A percentile compares a stretch with the other conserved stretches of the same genome.
Evolutionary conservation across 2,329 filamentous ascomycete genomes (phyloP).

Genomic region (Camillea tinctor): DNA sequence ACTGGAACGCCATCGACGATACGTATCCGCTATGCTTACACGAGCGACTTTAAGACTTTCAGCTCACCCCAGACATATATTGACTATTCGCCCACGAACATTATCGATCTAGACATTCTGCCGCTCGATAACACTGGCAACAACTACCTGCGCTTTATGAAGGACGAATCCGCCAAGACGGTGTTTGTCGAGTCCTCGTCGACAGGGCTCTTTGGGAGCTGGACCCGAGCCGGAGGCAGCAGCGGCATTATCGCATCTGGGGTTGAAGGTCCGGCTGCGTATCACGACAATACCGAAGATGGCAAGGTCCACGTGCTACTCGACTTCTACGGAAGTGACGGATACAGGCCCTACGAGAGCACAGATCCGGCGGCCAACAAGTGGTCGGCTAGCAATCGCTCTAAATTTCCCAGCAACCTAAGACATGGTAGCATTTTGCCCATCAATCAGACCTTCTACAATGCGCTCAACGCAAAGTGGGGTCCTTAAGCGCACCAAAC

Average conservation of each 20-base stretch:
- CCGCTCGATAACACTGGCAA: constrained; percentile 38
- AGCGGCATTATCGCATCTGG: constrained; percentile 40
- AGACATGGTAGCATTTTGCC: constrained; percentile 53
- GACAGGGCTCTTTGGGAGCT: constrained; percentile 49
- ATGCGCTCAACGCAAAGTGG: constrained; percentile 40
- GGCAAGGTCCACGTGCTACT: constrained; percentile 46
- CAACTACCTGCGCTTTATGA: constrained; percentile 53
- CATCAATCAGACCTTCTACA: constrained; percentile 42
- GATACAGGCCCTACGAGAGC: constrained; percentile 50
- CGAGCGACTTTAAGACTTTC: constrained; percentile 54
- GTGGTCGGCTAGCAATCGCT: constrained; percentile 45
- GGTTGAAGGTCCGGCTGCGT: constrained; percentile 46
- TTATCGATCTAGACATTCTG: constrained; percentile 59
- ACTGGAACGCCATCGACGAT: constrained; percentile 44
- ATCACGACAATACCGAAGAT: constrained; percentile 40
- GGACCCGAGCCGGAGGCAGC: constrained; percentile 47
- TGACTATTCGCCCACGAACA: constrained; percentile 44
- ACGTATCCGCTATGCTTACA: constrained; percentile 54
- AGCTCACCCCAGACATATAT: constrained; percentile 49
- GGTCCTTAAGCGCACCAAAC: constrained; percentile 15
- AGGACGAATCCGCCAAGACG: constrained; percentile 51
- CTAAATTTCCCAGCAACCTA: constrained; percentile 45
- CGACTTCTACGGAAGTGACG: constrained; percentile 47
- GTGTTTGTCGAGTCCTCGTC: constrained; percentile 51
- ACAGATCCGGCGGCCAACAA: constrained; percentile 40